Evolutionary conservation across 257 asterid species (phyloP).

Genomic region (Nicotiana otophora): DNA sequence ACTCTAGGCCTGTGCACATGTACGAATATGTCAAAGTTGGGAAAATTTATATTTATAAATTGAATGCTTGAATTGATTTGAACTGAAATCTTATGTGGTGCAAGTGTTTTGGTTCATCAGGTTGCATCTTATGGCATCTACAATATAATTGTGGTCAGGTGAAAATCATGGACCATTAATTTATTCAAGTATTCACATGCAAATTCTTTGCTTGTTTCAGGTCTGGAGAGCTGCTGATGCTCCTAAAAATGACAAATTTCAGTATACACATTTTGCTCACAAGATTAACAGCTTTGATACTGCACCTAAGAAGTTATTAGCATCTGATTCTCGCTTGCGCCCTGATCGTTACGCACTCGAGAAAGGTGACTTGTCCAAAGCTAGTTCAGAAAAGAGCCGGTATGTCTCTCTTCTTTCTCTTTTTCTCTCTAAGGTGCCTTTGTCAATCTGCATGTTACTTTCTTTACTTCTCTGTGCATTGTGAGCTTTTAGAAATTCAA

Average conservation of each 20-base stretch:
- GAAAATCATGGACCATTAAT: background rate
- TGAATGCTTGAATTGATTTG: background rate
- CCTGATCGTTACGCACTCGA: constrained; percentile 97
- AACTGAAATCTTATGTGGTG: background rate
- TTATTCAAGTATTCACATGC: background rate
- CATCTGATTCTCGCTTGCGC: constrained; percentile 96
- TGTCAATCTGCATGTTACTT: background rate
- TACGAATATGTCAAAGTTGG: background rate
- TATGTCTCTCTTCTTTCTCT: constrained; percentile 23
- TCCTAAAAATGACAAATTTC: constrained; percentile 80
- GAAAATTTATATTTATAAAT: background rate
- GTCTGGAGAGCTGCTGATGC: constrained; percentile 72
- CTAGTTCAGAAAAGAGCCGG: constrained; percentile 95
- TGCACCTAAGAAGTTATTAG: constrained; percentile 81
- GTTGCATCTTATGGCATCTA: background rate
- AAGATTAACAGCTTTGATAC: constrained; percentile 88
- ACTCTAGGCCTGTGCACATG: background rate
- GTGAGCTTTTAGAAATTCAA: background rate
- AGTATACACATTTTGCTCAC: constrained; percentile 90
- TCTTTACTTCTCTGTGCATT: background rate
- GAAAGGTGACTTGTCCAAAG: constrained; percentile 86
- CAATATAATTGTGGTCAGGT: background rate
- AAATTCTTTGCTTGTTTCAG: constrained; percentile 30
- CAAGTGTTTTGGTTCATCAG: background rate
- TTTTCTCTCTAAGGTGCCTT: background rate